Evolutionary conservation across 2,329 filamentous ascomycete species (phyloP).

Genomic region (Trichoderma afroharzianum): DNA sequence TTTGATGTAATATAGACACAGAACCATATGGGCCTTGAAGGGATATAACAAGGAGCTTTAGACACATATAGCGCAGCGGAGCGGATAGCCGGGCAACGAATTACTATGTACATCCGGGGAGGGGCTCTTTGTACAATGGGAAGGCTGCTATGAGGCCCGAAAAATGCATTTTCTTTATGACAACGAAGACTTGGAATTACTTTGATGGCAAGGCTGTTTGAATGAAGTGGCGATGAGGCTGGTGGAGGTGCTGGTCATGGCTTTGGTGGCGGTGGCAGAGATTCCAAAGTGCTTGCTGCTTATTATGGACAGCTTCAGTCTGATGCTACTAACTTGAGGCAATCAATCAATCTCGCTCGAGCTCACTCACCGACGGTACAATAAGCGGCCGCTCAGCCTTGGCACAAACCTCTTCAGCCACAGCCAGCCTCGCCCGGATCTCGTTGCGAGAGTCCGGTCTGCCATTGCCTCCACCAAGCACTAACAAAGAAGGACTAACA

Average conservation of each 20-base stretch:
- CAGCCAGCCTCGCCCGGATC: background rate
- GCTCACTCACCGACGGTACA: constrained; percentile 7
- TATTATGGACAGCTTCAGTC: background rate
- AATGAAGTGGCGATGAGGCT: background rate
- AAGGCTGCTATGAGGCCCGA: background rate
- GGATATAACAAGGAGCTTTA: constrained; percentile 17
- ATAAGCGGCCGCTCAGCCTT: background rate
- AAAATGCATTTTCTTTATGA: background rate
- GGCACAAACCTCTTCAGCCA: background rate
- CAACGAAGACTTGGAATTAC: background rate
- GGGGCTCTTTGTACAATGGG: background rate
- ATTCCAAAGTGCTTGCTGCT: background rate
- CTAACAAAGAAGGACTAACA: background rate
- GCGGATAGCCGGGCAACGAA: background rate
- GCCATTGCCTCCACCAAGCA: background rate
- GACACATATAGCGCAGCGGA: background rate
- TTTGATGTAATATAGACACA: constrained; percentile 18
- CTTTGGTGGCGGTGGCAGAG: background rate
- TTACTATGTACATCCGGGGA: background rate
- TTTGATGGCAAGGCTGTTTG: background rate
- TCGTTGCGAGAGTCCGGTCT: background rate
- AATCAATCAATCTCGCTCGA: background rate
- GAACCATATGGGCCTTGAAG: constrained; percentile 10
- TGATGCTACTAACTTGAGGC: background rate
- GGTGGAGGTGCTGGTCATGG: background rate